phyloP scores from a whole-genome alignment of 1,139 yeast genomes.

The Candida mesenterica region DNA sequence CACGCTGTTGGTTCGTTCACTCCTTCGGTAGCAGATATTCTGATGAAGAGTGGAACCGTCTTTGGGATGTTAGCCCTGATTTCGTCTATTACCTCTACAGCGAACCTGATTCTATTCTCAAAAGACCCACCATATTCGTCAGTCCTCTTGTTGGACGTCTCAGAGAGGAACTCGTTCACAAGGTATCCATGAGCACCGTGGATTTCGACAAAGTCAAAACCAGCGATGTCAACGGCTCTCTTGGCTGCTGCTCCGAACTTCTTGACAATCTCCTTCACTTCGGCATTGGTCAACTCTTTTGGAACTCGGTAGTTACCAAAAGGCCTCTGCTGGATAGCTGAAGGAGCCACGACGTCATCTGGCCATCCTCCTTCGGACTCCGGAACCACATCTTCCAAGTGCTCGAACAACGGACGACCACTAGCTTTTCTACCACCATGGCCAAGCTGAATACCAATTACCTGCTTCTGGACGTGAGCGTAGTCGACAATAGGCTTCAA shows the following conservation, averaged over 20 bases:
- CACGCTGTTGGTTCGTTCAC: slow-evolving; percentile 39
- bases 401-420: slow-evolving; percentile 32
- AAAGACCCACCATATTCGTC: slow-evolving; percentile 69
- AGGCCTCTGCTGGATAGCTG: slow-evolving; percentile 37
- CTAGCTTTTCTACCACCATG: slow-evolving; percentile 58
- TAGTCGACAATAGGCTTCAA: slow-evolving; percentile 51
- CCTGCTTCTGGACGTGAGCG: slow-evolving; percentile 50
- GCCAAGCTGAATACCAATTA: slow-evolving; percentile 52
- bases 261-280: slow-evolving; percentile 33
- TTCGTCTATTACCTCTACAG: slow-evolving; percentile 50
- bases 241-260: slow-evolving; percentile 36
- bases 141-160: slow-evolving; percentile 52
- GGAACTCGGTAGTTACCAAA: slow-evolving; percentile 28
- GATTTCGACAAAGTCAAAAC: slow-evolving; percentile 70
- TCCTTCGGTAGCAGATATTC: slow-evolving; percentile 45
- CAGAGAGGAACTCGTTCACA: slow-evolving; percentile 54
- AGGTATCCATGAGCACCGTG: slow-evolving; percentile 74
- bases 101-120: slow-evolving; percentile 61
- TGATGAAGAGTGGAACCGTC: slow-evolving; percentile 40
- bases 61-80: slow-evolving; percentile 30
- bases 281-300: slow-evolving; percentile 30
- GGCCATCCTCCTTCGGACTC: slow-evolving; percentile 41
- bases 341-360: slow-evolving; percentile 45
- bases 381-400: slow-evolving; percentile 32
- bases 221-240: slow-evolving; percentile 48